Conservation (phyloP, 257 asterid species). For the Solanum pimpinellifolium region DNA sequence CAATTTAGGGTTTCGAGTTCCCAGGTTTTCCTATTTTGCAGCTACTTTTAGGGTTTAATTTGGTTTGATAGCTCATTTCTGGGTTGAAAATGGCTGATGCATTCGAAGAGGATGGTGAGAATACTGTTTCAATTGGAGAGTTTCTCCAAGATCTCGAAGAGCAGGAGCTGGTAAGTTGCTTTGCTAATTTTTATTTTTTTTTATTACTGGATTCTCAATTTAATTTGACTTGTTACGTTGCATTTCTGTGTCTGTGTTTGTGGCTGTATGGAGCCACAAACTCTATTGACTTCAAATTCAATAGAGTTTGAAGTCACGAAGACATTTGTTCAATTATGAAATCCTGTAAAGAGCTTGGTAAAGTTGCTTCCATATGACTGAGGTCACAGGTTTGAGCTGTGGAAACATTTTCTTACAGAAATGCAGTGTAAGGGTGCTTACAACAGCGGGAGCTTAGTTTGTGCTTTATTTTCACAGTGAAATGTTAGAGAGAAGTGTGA, state of each 20-base stretch:
- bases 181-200: neutral
- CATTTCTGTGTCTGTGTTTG: neutral
- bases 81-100: conserved; percentile 39
- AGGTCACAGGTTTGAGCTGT: neutral
- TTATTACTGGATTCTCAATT: neutral
- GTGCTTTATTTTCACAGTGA: neutral
- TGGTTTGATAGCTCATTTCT: neutral
- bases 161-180: conserved; percentile 51
- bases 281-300: no score
- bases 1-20: neutral
- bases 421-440: neutral
- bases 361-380: neutral
- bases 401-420: neutral
- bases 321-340: neutral
- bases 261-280: neutral
- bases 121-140: conserved; percentile 63
- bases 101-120: conserved; percentile 58
- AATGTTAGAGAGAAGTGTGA: neutral
- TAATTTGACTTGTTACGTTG: neutral
- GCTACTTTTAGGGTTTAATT: neutral
- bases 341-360: neutral
- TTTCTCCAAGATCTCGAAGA: conserved; percentile 72
- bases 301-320: neutral
- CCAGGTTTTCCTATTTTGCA: neutral
- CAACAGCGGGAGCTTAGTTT: neutral